phyloP scores from a whole-genome alignment of 371 early-diverging fungal species.

The Apophysomyces variabilis region DNA sequence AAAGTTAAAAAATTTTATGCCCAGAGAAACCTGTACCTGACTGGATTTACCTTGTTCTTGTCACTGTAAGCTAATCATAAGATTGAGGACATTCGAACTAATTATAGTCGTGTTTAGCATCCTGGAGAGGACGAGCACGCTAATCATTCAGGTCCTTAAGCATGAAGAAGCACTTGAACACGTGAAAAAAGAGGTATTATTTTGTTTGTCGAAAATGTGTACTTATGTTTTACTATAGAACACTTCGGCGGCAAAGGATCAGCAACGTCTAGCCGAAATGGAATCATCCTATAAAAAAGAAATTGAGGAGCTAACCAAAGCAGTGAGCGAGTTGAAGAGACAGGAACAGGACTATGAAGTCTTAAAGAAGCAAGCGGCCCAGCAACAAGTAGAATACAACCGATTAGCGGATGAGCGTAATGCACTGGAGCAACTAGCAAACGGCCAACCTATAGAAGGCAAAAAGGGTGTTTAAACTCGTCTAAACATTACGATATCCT shows the following conservation, averaged over 20 bases:
- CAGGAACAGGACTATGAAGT: constrained; percentile 67
- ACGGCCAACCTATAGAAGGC: constrained; percentile 12
- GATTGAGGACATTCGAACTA: neutral
- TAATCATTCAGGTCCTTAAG: constrained; percentile 66
- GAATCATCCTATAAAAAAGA: constrained; percentile 29
- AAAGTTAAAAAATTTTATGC: constrained; percentile 78
- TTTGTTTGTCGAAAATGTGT: neutral
- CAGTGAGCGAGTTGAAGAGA: constrained; percentile 58
- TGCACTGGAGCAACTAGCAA: constrained; percentile 45
- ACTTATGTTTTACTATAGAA: constrained; percentile 14
- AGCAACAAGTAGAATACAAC: constrained; percentile 72
- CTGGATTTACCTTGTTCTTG: constrained; percentile 85
- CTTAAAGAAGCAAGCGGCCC: constrained; percentile 78
- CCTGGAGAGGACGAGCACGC: constrained; percentile 70
- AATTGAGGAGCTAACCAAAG: constrained; percentile 25
- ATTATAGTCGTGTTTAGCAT: constrained; percentile 37
- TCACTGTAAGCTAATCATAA: constrained; percentile 56
- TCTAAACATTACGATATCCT: neutral
- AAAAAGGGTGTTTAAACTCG: constrained; percentile 25
- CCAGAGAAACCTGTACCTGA: constrained; percentile 88
- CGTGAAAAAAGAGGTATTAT: constrained; percentile 50
- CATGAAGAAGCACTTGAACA: constrained; percentile 66
- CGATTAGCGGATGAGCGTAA: constrained; percentile 75
- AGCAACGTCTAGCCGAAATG: constrained; percentile 31
- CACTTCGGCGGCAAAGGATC: constrained; percentile 23